Conservation (phyloP, 257 asterid genomes). For the Nicotiana attenuata region DNA sequence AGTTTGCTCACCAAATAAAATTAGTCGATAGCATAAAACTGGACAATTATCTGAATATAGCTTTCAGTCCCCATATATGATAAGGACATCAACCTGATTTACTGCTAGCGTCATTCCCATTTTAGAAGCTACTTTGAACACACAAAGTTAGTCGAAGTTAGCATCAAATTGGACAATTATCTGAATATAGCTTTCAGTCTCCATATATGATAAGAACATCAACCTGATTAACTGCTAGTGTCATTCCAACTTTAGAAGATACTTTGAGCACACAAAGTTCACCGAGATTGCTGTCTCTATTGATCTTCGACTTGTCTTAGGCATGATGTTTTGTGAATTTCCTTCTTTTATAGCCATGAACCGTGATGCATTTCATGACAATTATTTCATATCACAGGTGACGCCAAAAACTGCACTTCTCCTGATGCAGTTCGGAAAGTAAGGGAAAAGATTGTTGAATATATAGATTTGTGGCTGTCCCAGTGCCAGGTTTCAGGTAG, state of each 20-base stretch:
- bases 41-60: neutral
- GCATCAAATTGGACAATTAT: neutral
- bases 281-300: neutral
- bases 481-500: constrained; percentile 56
- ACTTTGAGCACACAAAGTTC: neutral
- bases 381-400: constrained; percentile 42
- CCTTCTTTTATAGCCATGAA: neutral
- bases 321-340: neutral
- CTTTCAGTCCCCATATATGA: neutral
- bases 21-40: neutral
- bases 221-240: neutral
- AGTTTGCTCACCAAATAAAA: neutral
- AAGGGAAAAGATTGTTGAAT: constrained; percentile 52
- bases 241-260: neutral
- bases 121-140: neutral
- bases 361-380: neutral
- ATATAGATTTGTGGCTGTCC: constrained; percentile 82
- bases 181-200: neutral
- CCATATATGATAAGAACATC: neutral
- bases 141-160: neutral
- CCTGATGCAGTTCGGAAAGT: constrained; percentile 72
- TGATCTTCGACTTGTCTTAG: neutral
- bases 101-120: neutral
- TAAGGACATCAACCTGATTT: neutral
- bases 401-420: constrained; percentile 65